Evolutionary conservation across 768 basidiomycete species (phyloP).

Genomic region (Lactarius vividus): DNA sequence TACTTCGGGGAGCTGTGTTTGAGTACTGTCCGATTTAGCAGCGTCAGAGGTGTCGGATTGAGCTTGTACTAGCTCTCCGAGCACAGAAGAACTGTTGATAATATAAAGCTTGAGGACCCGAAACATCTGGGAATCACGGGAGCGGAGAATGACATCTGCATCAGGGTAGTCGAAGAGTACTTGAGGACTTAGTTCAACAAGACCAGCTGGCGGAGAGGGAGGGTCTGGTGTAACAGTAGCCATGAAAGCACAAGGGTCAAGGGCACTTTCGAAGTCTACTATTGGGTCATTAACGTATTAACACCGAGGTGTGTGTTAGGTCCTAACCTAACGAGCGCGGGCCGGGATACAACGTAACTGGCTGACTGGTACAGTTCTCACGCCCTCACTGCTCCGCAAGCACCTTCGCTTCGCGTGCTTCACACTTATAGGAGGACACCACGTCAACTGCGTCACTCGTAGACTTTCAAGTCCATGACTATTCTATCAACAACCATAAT

Average conservation of each 20-base stretch:
- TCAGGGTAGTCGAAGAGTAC: constrained; percentile 30
- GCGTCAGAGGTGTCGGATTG: background rate
- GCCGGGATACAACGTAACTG: too few relatives aligned
- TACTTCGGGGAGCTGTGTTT: background rate
- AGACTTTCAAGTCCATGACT: background rate
- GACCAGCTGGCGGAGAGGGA: background rate
- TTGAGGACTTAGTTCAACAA: background rate
- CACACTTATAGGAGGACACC: too few relatives aligned
- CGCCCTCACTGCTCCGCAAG: too few relatives aligned
- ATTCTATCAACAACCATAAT: background rate
- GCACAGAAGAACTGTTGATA: constrained; percentile 42
- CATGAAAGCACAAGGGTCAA: background rate
- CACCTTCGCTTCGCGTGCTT: too few relatives aligned
- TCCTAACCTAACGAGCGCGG: too few relatives aligned
- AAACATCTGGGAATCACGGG: constrained; percentile 42
- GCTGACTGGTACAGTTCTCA: too few relatives aligned
- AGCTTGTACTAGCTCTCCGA: constrained; percentile 27
- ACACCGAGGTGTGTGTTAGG: too few relatives aligned
- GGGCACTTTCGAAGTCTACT: background rate
- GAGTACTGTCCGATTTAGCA: background rate
- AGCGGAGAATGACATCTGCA: constrained; percentile 44
- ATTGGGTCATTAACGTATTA: too few relatives aligned
- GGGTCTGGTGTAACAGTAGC: background rate
- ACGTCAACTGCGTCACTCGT: background rate
- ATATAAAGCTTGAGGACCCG: constrained; percentile 45